Evolutionary conservation across 2,329 filamentous ascomycete species (phyloP).

Genomic region (Alternaria viburni): DNA sequence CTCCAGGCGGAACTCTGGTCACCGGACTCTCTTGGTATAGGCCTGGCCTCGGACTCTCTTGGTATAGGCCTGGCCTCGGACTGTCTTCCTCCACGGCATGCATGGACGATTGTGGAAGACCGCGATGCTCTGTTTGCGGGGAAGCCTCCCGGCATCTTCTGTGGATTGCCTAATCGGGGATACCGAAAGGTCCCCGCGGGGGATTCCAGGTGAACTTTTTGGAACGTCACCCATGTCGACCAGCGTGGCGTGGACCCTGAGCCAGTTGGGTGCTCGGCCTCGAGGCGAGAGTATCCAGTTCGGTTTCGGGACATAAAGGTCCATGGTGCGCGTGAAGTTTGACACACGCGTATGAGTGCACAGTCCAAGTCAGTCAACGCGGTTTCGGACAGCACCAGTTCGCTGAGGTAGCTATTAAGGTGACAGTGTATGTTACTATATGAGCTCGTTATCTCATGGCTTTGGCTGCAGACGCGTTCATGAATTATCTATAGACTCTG

Average conservation of each 20-base stretch:
- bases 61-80: slow-evolving; percentile 9
- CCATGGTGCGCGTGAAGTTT: not conserved
- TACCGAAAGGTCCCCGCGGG: slow-evolving; percentile 12
- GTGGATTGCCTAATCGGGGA: slow-evolving; percentile 17
- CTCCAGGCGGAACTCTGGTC: not conserved
- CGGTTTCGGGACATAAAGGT: not conserved
- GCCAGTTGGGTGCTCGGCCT: not conserved
- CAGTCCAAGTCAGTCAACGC: not conserved
- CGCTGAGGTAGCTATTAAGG: not conserved
- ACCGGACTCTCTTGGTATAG: slow-evolving; percentile 5
- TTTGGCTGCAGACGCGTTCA: not conserved
- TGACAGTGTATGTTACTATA: not conserved
- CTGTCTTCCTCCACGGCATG: not conserved
- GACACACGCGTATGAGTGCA: not conserved
- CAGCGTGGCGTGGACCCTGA: not conserved
- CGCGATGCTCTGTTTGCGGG: slow-evolving; percentile 21
- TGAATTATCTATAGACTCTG: not conserved
- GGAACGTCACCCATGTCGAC: slow-evolving; percentile 1
- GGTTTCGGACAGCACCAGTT: not conserved
- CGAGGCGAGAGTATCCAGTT: not conserved
- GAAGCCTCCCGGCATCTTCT: slow-evolving; percentile 16
- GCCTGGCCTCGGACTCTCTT: slow-evolving; percentile 8
- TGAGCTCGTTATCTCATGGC: not conserved
- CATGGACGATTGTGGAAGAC: slow-evolving; percentile 10
- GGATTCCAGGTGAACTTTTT: not conserved